A percentile compares a stretch with the other conserved stretches of the same genome.
These are phyloP conservation scores for Poronia punctata DNA, from an alignment of 495 filamentous ascomycete genomes.

Conservation along the genomic window DNA sequence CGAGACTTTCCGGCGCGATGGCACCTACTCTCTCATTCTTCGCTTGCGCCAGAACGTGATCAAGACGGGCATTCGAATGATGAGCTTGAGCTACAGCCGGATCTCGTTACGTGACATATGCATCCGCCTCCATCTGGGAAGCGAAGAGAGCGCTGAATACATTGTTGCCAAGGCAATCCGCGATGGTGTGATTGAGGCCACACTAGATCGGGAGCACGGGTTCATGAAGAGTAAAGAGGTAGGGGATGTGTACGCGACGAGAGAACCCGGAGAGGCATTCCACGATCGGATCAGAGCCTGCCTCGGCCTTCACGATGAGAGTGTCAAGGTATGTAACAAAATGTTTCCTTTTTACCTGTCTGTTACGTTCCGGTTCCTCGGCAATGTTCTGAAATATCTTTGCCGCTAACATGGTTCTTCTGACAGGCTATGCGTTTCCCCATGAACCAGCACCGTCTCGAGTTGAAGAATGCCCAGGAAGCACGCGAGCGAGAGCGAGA, in stretches of 20 bases:
- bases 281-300: slow-evolving; percentile 92
- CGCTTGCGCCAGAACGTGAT: slow-evolving; percentile 96
- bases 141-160: slow-evolving; percentile 95
- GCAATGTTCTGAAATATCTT: neutral
- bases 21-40: slow-evolving; percentile 90
- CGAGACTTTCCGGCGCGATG: slow-evolving; percentile 81
- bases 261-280: slow-evolving; percentile 93
- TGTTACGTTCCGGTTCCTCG: neutral
- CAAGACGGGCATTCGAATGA: slow-evolving; percentile 98
- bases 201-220: slow-evolving; percentile 84
- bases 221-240: slow-evolving; percentile 98
- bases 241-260: slow-evolving; percentile 89
- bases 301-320: slow-evolving; percentile 88
- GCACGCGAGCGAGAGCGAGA: slow-evolving; percentile 92
- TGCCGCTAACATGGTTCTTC: slow-evolving; percentile 13
- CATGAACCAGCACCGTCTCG: slow-evolving; percentile 97
- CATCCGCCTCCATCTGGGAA: slow-evolving; percentile 83
- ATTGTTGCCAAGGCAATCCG: slow-evolving; percentile 98
- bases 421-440: slow-evolving; percentile 92
- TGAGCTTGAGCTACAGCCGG: slow-evolving; percentile 93
- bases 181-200: slow-evolving; percentile 96
- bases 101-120: slow-evolving; percentile 98
- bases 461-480: slow-evolving; percentile 96
- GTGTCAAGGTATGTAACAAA: slow-evolving; percentile 75
- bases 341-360: slow-evolving; percentile 1